A percentile compares a stretch with the other conserved stretches of the same genome.
Conservation (phyloP, 1,284 basidiomycete species). For the Leccinum holopus region DNA sequence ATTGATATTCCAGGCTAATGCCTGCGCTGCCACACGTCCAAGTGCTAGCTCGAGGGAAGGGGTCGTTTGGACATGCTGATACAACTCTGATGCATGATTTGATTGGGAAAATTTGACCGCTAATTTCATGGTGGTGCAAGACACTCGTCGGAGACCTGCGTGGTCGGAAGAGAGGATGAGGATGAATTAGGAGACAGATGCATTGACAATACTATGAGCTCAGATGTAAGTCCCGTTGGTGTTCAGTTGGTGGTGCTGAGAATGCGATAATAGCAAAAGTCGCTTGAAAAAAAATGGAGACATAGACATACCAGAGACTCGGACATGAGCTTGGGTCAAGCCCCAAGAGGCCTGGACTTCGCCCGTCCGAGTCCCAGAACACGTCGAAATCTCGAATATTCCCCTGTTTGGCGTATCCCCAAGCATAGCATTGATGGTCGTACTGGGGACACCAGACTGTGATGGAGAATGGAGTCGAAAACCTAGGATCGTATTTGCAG, state of each 20-base stretch:
- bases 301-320: conserved; percentile 39
- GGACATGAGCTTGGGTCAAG: conserved; percentile 20
- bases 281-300: neutral
- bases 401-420: conserved; percentile 48
- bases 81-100: conserved; percentile 62
- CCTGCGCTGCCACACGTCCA: conserved; percentile 42
- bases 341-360: too few species aligned
- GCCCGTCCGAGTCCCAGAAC: conserved; percentile 19
- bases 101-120: conserved; percentile 58
- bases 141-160: conserved; percentile 50
- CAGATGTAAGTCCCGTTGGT: conserved; percentile 68
- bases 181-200: conserved; percentile 3
- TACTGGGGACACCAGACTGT: conserved; percentile 34
- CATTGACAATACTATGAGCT: conserved; percentile 45
- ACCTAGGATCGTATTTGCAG: neutral
- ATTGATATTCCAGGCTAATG: conserved; percentile 77
- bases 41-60: conserved; percentile 32
- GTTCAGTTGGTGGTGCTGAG: conserved; percentile 47
- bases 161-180: conserved; percentile 27
- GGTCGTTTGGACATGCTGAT: conserved; percentile 42
- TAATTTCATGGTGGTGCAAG: conserved; percentile 65
- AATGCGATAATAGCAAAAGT: conserved; percentile 2
- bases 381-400: conserved; percentile 47
- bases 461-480: conserved; percentile 7
- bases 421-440: conserved; percentile 47